Evolutionary conservation across 495 filamentous ascomycete genomes (phyloP).

Genomic region (Penicillium bovifimosum): DNA sequence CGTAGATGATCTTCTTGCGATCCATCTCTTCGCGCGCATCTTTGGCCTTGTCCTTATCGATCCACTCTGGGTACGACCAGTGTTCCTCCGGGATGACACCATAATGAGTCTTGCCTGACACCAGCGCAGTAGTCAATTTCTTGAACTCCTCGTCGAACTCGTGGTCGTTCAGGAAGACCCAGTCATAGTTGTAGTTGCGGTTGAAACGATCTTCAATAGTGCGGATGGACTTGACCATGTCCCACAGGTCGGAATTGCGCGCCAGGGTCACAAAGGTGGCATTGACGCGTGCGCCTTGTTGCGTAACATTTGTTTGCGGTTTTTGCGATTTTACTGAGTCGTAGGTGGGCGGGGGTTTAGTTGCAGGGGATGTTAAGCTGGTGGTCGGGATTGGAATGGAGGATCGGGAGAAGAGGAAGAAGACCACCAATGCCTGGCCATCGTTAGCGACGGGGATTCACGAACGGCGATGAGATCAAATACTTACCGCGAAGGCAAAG

Average conservation of each 20-base stretch:
- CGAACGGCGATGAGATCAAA: background rate
- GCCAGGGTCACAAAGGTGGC: constrained; percentile 96
- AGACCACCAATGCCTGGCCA: constrained; percentile 59
- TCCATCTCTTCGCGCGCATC: constrained; percentile 81
- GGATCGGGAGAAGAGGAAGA: constrained; percentile 78
- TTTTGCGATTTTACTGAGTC: constrained; percentile 27
- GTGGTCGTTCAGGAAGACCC: constrained; percentile 97
- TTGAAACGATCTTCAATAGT: constrained; percentile 98
- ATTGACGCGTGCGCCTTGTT: constrained; percentile 69
- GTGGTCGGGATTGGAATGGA: constrained; percentile 44
- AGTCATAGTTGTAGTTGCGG: constrained; percentile 91
- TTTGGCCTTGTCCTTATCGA: constrained; percentile 77
- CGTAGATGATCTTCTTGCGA: constrained; percentile 85
- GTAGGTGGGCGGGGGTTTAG: constrained; percentile 18
- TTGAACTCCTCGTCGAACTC: constrained; percentile 90
- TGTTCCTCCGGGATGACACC: constrained; percentile 78
- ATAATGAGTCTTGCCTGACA: constrained; percentile 88
- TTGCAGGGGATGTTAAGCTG: constrained; percentile 16
- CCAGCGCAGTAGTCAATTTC: constrained; percentile 78
- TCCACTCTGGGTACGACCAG: constrained; percentile 84
- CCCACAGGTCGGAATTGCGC: constrained; percentile 90
- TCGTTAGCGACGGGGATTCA: background rate
- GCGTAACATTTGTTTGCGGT: constrained; percentile 40
- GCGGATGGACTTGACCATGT: constrained; percentile 90
- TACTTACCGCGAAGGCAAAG: constrained; percentile 76